Evolutionary conservation across 2,329 filamentous ascomycete genomes (phyloP).

Genomic region (Penicillium sp.): DNA sequence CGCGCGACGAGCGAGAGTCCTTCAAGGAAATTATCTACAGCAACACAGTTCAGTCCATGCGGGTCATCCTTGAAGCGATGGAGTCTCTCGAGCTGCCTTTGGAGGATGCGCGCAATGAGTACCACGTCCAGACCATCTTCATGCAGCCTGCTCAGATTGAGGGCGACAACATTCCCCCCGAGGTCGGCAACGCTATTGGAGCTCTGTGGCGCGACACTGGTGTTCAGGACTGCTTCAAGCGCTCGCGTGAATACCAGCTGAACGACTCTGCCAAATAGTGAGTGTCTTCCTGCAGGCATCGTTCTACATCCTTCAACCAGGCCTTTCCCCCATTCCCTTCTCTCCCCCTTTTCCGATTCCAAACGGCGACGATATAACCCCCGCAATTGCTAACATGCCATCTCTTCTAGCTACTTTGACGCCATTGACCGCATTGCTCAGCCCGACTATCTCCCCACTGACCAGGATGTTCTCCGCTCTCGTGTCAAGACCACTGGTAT

Average conservation of each 20-base stretch:
- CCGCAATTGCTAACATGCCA: neutral
- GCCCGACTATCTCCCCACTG: slow-evolving; percentile 90
- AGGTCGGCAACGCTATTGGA: slow-evolving; percentile 90
- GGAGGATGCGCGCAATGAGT: slow-evolving; percentile 89
- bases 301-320: no score
- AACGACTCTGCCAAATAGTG: slow-evolving; percentile 97
- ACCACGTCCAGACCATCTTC: slow-evolving; percentile 97
- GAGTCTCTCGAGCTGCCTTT: slow-evolving; percentile 75
- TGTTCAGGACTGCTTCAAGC: slow-evolving; percentile 93
- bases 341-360: neutral
- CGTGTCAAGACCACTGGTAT: slow-evolving; percentile 98
- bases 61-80: slow-evolving; percentile 69
- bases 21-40: slow-evolving; percentile 74
- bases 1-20: slow-evolving; percentile 76
- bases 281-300: slow-evolving; percentile 41
- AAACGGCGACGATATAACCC: neutral
- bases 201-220: slow-evolving; percentile 90
- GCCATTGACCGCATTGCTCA: slow-evolving; percentile 88
- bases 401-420: slow-evolving; percentile 79
- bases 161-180: slow-evolving; percentile 88
- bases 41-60: slow-evolving; percentile 71
- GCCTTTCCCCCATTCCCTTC: neutral
- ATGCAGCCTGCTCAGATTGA: slow-evolving; percentile 98
- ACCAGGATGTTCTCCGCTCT: slow-evolving; percentile 91
- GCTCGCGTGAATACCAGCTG: slow-evolving; percentile 92